These are phyloP conservation scores for Phytopythium aichiense DNA, from an alignment of 352 stramenopile species.

Conservation along the genomic window DNA sequence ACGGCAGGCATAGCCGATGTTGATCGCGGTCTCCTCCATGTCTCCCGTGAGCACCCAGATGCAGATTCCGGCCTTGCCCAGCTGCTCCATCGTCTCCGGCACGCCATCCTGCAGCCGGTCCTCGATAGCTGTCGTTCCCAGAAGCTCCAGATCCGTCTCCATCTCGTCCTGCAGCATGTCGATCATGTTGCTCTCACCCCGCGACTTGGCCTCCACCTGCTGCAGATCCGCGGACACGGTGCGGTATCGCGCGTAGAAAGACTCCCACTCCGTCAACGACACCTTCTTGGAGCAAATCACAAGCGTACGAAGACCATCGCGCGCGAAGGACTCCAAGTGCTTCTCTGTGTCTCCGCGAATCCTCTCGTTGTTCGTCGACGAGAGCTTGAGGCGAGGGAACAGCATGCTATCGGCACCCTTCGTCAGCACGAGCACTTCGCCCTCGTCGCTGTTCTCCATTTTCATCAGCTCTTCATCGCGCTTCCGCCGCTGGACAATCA, in stretches of 20 bases:
- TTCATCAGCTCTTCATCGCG: constrained; percentile 65
- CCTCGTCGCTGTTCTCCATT: constrained; percentile 64
- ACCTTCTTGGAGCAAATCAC: constrained; percentile 77
- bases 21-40: constrained; percentile 89
- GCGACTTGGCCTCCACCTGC: constrained; percentile 67
- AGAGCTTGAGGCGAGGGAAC: constrained; percentile 59
- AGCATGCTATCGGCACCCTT: constrained; percentile 86
- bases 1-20: constrained; percentile 84
- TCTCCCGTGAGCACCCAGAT: constrained; percentile 89
- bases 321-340: constrained; percentile 80
- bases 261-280: constrained; percentile 45
- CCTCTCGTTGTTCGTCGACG: constrained; percentile 33
- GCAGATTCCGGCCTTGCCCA: constrained; percentile 73
- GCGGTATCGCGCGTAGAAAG: constrained; percentile 69
- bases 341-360: constrained; percentile 45
- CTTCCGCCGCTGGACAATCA: constrained; percentile 72
- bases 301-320: constrained; percentile 86
- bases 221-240: constrained; percentile 49
- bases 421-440: constrained; percentile 69
- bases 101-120: constrained; percentile 83
- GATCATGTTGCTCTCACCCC: constrained; percentile 58
- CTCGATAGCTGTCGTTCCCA: constrained; percentile 85
- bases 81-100: constrained; percentile 70
- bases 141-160: constrained; percentile 69
- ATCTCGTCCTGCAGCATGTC: constrained; percentile 71